A percentile compares a stretch with the other conserved stretches of the same genome.
phyloP scores from a whole-genome alignment of 225 moss, liverwort and hornwort species.

The Lunularia cruciata region DNA sequence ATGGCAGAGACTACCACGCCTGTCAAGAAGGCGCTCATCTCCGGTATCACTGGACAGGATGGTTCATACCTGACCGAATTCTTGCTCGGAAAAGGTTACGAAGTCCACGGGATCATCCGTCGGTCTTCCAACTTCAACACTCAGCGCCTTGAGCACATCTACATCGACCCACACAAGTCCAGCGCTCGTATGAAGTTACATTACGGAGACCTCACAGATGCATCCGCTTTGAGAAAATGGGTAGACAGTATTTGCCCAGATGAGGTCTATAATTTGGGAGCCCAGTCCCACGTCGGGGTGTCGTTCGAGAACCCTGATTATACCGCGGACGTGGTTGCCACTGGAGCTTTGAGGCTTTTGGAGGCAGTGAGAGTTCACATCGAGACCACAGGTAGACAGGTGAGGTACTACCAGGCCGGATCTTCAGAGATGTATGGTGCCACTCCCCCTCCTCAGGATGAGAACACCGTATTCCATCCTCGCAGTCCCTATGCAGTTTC shows the following conservation, averaged over 20 bases:
- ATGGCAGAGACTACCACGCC: background rate
- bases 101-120: conserved; percentile 83
- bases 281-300: conserved; percentile 86
- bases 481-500: conserved; percentile 91
- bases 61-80: conserved; percentile 87
- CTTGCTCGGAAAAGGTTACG: conserved; percentile 69
- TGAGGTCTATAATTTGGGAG: conserved; percentile 80
- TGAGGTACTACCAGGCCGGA: conserved; percentile 88
- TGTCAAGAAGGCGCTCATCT: conserved; percentile 71
- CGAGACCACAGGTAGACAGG: conserved; percentile 66
- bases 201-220: conserved; percentile 83
- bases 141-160: conserved; percentile 90
- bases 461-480: conserved; percentile 76
- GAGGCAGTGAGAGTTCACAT: conserved; percentile 84
- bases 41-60: conserved; percentile 86
- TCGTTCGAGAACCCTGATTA: conserved; percentile 94
- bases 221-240: conserved; percentile 80
- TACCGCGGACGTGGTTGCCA: conserved; percentile 86
- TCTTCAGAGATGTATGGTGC: conserved; percentile 96
- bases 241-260: conserved; percentile 79
- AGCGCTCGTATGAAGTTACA: conserved; percentile 84
- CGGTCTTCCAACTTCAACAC: conserved; percentile 89
- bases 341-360: conserved; percentile 72
- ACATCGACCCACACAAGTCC: conserved; percentile 82
- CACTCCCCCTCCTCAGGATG: conserved; percentile 84